Evolutionary conservation across 1,284 basidiomycete species (phyloP).

Genomic region (Amylostereum areolatum): DNA sequence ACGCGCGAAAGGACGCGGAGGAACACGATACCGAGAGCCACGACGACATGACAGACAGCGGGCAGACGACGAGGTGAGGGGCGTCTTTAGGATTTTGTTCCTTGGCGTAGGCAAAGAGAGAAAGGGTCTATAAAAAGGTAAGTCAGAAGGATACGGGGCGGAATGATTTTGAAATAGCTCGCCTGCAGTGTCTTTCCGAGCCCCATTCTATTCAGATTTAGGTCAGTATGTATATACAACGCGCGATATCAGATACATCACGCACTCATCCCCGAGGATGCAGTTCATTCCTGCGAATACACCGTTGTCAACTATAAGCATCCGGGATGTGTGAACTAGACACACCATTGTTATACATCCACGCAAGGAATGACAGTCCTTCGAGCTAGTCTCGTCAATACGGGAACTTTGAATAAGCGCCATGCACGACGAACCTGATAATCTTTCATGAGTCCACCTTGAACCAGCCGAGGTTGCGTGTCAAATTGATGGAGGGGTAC

Average conservation of each 20-base stretch:
- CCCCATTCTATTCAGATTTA: slow-evolving; percentile 44
- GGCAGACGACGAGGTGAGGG: slow-evolving; percentile 57
- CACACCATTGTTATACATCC: slow-evolving; percentile 52
- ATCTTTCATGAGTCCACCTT: slow-evolving; percentile 47
- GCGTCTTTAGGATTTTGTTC: slow-evolving; percentile 32
- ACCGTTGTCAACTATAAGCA: slow-evolving; percentile 3
- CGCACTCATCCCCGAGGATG: slow-evolving; percentile 54
- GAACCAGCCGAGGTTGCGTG: slow-evolving; percentile 39
- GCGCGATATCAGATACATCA: slow-evolving; percentile 6
- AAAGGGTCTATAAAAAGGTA: slow-evolving; percentile 38
- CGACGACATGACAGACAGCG: slow-evolving; percentile 53
- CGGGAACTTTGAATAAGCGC: not conserved
- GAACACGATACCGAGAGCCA: slow-evolving; percentile 41
- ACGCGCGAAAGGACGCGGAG: not conserved
- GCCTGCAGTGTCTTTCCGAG: slow-evolving; percentile 62
- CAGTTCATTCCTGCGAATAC: slow-evolving; percentile 44
- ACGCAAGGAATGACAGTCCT: slow-evolving; percentile 46
- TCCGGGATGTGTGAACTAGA: not conserved
- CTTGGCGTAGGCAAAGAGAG: slow-evolving; percentile 50
- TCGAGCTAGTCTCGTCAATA: slow-evolving; percentile 28
- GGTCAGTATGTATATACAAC: slow-evolving; percentile 4
- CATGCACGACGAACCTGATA: slow-evolving; percentile 38
- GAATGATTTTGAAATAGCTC: not conserved
- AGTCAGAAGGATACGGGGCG: slow-evolving; percentile 4
- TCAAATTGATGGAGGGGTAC: slow-evolving; percentile 32